phyloP scores from a whole-genome alignment of 2,329 filamentous ascomycete species.

The Aaosphaeria arxii region DNA sequence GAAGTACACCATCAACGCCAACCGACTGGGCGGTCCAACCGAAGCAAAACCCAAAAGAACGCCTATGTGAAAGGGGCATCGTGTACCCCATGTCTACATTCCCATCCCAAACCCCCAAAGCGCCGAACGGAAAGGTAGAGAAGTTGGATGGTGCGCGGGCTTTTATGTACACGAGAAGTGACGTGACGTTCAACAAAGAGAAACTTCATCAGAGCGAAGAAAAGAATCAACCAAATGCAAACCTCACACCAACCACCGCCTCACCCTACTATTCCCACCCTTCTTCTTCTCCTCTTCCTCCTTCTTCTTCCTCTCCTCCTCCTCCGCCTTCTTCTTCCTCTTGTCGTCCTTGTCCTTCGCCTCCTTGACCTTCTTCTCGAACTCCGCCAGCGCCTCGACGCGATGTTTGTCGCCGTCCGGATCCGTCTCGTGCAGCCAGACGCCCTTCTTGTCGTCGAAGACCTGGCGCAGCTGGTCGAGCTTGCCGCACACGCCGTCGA shows the following conservation, averaged over 20 bases:
- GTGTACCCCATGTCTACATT: no score
- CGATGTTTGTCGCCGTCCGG: constrained; percentile 10
- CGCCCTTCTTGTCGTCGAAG: constrained; percentile 48
- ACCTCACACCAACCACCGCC: background rate
- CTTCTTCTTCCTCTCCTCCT: constrained; percentile 9
- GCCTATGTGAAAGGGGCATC: no score
- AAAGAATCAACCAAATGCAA: background rate
- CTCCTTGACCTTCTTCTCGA: constrained; percentile 9
- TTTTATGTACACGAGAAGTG: no score
- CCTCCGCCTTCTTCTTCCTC: constrained; percentile 1
- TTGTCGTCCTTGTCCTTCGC: constrained; percentile 8
- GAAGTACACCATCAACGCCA: no score
- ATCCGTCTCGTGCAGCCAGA: constrained; percentile 33
- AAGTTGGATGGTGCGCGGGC: no score
- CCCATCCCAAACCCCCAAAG: no score
- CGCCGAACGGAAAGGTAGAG: no score
- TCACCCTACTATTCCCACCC: background rate
- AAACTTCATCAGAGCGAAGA: background rate
- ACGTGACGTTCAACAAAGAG: no score
- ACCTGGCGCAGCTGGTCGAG: constrained; percentile 41
- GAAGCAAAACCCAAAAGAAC: no score
- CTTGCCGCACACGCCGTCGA: constrained; percentile 36
- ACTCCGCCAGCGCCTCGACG: constrained; percentile 11
- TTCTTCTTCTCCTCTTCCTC: constrained; percentile 3
- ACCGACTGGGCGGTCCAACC: no score